These are phyloP conservation scores for Martensiomyces pterosporus DNA, from an alignment of 192 early-diverging fungal species.

Conservation along the genomic window DNA sequence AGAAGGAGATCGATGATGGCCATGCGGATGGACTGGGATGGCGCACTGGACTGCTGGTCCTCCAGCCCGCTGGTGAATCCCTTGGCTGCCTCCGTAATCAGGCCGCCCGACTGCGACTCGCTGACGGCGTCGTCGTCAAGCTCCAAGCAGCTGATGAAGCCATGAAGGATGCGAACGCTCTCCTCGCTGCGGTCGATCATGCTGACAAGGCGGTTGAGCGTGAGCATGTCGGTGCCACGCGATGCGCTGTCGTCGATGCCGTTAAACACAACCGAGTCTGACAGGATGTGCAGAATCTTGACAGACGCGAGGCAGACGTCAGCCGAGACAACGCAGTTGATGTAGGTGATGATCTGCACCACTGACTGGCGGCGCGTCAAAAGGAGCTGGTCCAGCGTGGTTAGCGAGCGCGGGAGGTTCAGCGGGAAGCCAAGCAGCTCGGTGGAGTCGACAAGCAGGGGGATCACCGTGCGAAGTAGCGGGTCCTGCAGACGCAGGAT, in stretches of 20 bases:
- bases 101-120: slow-evolving; percentile 41
- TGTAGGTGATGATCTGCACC: slow-evolving; percentile 66
- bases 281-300: slow-evolving; percentile 66
- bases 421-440: slow-evolving; percentile 49
- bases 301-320: slow-evolving; percentile 71
- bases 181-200: slow-evolving; percentile 61
- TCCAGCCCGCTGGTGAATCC: slow-evolving; percentile 47
- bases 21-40: slow-evolving; percentile 63
- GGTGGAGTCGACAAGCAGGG: slow-evolving; percentile 49
- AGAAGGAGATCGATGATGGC: slow-evolving; percentile 84
- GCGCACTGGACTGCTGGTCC: slow-evolving; percentile 19
- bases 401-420: slow-evolving; percentile 54
- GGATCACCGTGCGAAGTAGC: slow-evolving; percentile 65
- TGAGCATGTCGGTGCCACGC: slow-evolving; percentile 45
- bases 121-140: slow-evolving; percentile 51
- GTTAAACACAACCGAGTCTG: slow-evolving; percentile 68
- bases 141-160: slow-evolving; percentile 74
- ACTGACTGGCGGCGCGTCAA: slow-evolving; percentile 64
- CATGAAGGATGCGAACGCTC: slow-evolving; percentile 67
- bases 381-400: slow-evolving; percentile 76
- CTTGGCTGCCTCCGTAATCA: slow-evolving; percentile 31
- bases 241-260: slow-evolving; percentile 43
- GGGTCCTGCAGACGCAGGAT: slow-evolving; percentile 70
- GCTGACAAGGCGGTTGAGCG: slow-evolving; percentile 69
- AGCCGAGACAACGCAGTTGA: slow-evolving; percentile 63